Base-by-base conservation (phyloP, 73 alveolate genomes). In the Blepharisma japonicum region DNA sequence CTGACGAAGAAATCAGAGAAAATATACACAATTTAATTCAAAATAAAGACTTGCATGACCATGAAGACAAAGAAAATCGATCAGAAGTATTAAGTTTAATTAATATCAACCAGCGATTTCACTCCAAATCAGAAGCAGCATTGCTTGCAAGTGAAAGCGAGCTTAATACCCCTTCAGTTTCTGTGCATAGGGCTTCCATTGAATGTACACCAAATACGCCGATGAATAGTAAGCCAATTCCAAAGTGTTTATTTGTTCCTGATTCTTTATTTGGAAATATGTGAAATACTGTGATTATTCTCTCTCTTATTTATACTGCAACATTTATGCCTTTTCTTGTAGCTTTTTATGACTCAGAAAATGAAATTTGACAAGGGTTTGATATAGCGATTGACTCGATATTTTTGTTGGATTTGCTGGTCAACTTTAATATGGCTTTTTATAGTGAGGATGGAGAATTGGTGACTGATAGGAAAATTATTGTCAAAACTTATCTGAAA, bases 341-440 rank as follows among this genome's bases (percentile, higher is more conserved):
- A 23, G 76, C 86, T 8, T 83, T 82, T 53, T 39, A 32, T 55
- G 81, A 46, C 80, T 67, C 21, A 55, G 38, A 54, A 25, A 70
- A 85, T 6, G 61, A 61, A 25, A 71, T 61, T 14, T 66, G 77
- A 5, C 68, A 39, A 4, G 6, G 6, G 1, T 6, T 79, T 54
- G 87, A 84, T 7, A 54, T 84, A 9, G 49, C 71, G 20, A 6
- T 84, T 18, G 91, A 84, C 55, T 42, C 56, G 85, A 50, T 88
- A 45, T 90, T 83, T 83, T 49, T 80, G 25, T 76, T 77, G n/a
- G 94, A 90, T 56, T 56, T 90, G 9, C 27, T 87, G n/a, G 55
- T 90, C 45, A 78, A 90, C 77, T 87, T 90, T 55, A 76, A 83
- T 11, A 87, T 91, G 20, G 94, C 96, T 14, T 90, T 72, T 79